Base-by-base conservation (phyloP, 345 rosid genomes). In the Physaria fendleri region DNA sequence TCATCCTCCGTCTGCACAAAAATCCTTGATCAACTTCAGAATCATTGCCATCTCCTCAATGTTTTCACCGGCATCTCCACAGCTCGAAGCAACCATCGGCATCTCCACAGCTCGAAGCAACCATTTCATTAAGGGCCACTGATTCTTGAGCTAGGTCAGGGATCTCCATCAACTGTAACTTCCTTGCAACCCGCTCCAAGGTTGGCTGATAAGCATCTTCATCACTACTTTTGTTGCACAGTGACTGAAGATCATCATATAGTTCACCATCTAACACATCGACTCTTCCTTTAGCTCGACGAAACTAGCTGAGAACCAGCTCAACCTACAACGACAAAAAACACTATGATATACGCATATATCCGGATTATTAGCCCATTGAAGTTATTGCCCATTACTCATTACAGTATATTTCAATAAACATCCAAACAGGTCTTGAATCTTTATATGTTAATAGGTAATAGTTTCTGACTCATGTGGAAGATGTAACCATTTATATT, bases 11-110 rank as follows among this genome's bases (percentile, higher is more conserved):
- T 79, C 77, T 80, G 97, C 68, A 89, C 86, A 77, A 85, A n/a
- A 89, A 60, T 93, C 94, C 75, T 89, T 89, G 51, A 93, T 85
- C 74, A 80, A 62, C 77, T 77, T 88, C 51, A 93, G 66, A 28
- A 85, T 62, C 94, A 76, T 79, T 9, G 95, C 77, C 90, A 89
- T 87, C 78, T 75, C 88, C 77, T 93, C 99, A 46, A 93, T 80
- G 68, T 72, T 81, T 69, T 81, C n/a, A n/a, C n/a, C n/a, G n/a
- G n/a, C n/a, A n/a, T n/a, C n/a, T n/a, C n/a, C n/a, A n/a, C n/a
- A n/a, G n/a, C n/a, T n/a, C n/a, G n/a, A n/a, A n/a, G n/a, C n/a
- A n/a, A n/a, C n/a, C 86, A 55, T 74, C 86, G 4, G 87, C 91
- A 37, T 93, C 97, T 51, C 87, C 90, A 29, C 78, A 85, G 16